phyloP scores from a whole-genome alignment of 2,329 filamentous ascomycete genomes.

The Aureobasidium sp. region DNA sequence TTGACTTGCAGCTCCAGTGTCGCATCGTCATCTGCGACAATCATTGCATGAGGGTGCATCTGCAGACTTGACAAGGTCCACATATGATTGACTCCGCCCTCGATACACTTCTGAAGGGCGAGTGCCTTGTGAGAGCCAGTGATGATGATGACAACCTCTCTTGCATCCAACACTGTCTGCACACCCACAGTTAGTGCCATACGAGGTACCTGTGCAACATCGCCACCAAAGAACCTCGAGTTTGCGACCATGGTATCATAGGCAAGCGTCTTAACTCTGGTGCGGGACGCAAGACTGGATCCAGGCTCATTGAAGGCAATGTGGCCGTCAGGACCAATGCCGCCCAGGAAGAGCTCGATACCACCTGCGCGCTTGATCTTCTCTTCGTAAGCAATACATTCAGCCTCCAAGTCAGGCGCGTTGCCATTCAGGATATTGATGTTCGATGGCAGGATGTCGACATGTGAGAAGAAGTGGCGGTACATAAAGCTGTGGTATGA shows the following conservation, averaged over 20 bases:
- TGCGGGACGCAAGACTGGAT: conserved; percentile 67
- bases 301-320: conserved; percentile 89
- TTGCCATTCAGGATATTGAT: conserved; percentile 82
- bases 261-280: conserved; percentile 76
- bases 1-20: conserved; percentile 41
- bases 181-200: conserved; percentile 82
- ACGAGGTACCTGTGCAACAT: conserved; percentile 64
- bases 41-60: conserved; percentile 70
- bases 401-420: conserved; percentile 62
- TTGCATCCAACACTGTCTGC: conserved; percentile 69
- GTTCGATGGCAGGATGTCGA: conserved; percentile 72
- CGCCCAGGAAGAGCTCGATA: conserved; percentile 78
- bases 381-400: conserved; percentile 72
- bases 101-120: conserved; percentile 71
- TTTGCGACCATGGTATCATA: conserved; percentile 84
- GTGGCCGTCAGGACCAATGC: conserved; percentile 79
- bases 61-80: conserved; percentile 80
- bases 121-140: conserved; percentile 73
- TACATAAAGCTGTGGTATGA: conserved; percentile 93
- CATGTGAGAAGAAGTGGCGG: conserved; percentile 80
- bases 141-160: conserved; percentile 76
- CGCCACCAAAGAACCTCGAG: conserved; percentile 72
- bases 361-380: conserved; percentile 67
- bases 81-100: conserved; percentile 80
- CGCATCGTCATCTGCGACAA: conserved; percentile 72